Percentiles rank a stretch among this genome's conserved stretches.
Evolutionary conservation across 805 yeast genomes (phyloP).

Genomic region (Kodamaea laetipori): DNA sequence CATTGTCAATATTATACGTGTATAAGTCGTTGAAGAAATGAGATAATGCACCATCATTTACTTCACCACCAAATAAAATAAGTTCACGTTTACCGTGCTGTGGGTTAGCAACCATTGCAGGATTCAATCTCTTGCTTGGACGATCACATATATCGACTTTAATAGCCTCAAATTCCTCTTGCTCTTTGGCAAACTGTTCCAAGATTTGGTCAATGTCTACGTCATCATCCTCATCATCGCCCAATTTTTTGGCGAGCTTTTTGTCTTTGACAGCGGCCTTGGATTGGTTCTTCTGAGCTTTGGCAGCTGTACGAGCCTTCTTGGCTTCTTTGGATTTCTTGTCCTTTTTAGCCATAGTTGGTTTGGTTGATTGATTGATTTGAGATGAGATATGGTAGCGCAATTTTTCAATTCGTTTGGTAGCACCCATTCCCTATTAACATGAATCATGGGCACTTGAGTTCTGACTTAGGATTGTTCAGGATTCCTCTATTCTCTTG

Average conservation of each 20-base stretch:
- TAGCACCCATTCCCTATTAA: no score
- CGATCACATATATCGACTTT: conserved; percentile 55
- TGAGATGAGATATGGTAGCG: conserved; percentile 1
- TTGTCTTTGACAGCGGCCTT: conserved; percentile 77
- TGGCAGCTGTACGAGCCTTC: conserved; percentile 83
- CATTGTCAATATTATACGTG: conserved; percentile 72
- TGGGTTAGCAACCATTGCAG: conserved; percentile 75
- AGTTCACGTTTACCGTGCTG: conserved; percentile 75
- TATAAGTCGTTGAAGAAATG: conserved; percentile 80
- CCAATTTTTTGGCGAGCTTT: conserved; percentile 70
- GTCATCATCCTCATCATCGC: conserved; percentile 83
- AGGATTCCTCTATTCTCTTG: no score
- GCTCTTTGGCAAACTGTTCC: conserved; percentile 76
- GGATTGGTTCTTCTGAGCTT: conserved; percentile 69
- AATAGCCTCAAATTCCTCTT: conserved; percentile 74
- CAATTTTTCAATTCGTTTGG: no score
- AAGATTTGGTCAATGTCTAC: conserved; percentile 83
- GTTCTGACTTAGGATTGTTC: no score
- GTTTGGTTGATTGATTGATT: neutral
- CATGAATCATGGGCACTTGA: no score
- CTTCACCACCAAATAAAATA: conserved; percentile 89
- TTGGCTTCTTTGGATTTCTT: conserved; percentile 89
- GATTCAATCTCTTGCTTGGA: conserved; percentile 73
- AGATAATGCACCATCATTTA: conserved; percentile 51
- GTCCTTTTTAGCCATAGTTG: conserved; percentile 78